A percentile compares a stretch with the other conserved stretches of the same genome.
Evolutionary conservation across 2,329 filamentous ascomycete genomes (phyloP).

Genomic region (Rhytidhysteron rufulum): DNA sequence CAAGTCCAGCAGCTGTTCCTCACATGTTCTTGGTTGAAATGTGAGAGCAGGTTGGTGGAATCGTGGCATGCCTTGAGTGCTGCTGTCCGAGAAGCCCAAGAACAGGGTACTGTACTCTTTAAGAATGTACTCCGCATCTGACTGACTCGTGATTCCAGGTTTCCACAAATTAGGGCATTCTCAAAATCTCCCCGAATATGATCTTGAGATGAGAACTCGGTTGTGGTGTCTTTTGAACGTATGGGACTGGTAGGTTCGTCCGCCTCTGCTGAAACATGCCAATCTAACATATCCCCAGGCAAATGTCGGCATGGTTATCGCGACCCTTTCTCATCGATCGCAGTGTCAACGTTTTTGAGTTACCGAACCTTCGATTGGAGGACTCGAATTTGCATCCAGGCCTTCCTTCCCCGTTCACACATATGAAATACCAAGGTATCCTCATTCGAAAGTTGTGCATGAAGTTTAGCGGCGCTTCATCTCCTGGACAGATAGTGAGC

Average conservation of each 20-base stretch:
- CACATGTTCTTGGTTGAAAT: slow-evolving; percentile 46
- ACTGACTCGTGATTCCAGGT: no score
- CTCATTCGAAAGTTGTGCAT: slow-evolving; percentile 31
- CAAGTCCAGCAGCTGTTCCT: slow-evolving; percentile 51
- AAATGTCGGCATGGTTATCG: slow-evolving; percentile 43
- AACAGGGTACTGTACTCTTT: slow-evolving; percentile 46
- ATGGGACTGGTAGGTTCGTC: slow-evolving; percentile 46
- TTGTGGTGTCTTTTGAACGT: slow-evolving; percentile 46
- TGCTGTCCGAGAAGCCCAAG: slow-evolving; percentile 47
- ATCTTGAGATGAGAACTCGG: slow-evolving; percentile 45
- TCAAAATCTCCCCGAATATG: slow-evolving; percentile 41
- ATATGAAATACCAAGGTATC: slow-evolving; percentile 41
- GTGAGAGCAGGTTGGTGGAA: slow-evolving; percentile 45
- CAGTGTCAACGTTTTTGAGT: slow-evolving; percentile 34
- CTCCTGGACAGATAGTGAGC: no score
- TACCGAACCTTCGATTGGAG: slow-evolving; percentile 40
- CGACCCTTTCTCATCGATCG: slow-evolving; percentile 46
- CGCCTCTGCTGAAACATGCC: no score
- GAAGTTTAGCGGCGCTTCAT: not conserved
- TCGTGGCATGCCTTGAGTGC: slow-evolving; percentile 46
- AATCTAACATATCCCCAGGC: slow-evolving; percentile 18
- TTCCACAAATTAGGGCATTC: slow-evolving; percentile 38
- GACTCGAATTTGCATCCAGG: slow-evolving; percentile 29
- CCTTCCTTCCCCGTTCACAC: slow-evolving; percentile 42
- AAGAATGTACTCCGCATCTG: no score